Evolutionary conservation across 768 basidiomycete species (phyloP).

Genomic region (Saitozyma podzolica): DNA sequence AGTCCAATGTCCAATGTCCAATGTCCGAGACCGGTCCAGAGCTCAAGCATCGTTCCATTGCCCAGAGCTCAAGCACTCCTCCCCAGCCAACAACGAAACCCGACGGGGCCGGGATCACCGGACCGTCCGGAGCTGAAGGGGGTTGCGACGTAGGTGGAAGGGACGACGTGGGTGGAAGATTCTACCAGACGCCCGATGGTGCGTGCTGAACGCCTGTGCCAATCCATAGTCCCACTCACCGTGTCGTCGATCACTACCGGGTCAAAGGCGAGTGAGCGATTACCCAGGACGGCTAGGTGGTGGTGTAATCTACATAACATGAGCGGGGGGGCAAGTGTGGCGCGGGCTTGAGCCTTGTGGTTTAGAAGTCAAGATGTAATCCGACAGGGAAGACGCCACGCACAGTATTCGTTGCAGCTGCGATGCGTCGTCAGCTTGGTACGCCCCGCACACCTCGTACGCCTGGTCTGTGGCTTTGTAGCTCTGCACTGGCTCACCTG

Average conservation of each 20-base stretch:
- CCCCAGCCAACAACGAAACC: too few species aligned
- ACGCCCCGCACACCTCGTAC: background rate
- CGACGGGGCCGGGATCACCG: too few species aligned
- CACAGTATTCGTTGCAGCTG: constrained; percentile 48
- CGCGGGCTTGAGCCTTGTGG: background rate
- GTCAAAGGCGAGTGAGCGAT: constrained; percentile 46
- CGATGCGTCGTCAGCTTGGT: background rate
- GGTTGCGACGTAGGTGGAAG: background rate
- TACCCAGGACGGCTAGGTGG: constrained; percentile 41
- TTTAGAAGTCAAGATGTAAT: too few species aligned
- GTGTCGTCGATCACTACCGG: constrained; percentile 43
- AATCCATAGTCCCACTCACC: constrained; percentile 19
- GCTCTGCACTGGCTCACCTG: constrained; percentile 27
- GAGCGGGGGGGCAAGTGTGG: background rate
- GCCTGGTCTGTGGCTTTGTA: background rate
- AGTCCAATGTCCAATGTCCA: too few species aligned
- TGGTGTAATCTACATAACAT: constrained; percentile 39
- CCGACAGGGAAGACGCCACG: background rate
- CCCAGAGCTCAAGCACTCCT: too few species aligned
- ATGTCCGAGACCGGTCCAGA: too few species aligned
- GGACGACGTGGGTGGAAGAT: too few species aligned
- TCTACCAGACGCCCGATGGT: too few species aligned
- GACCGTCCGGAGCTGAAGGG: too few species aligned
- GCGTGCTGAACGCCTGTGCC: background rate
- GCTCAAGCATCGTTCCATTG: too few species aligned